Conservation (phyloP, 768 basidiomycete genomes). For the Sporobolomyces phaffii region DNA sequence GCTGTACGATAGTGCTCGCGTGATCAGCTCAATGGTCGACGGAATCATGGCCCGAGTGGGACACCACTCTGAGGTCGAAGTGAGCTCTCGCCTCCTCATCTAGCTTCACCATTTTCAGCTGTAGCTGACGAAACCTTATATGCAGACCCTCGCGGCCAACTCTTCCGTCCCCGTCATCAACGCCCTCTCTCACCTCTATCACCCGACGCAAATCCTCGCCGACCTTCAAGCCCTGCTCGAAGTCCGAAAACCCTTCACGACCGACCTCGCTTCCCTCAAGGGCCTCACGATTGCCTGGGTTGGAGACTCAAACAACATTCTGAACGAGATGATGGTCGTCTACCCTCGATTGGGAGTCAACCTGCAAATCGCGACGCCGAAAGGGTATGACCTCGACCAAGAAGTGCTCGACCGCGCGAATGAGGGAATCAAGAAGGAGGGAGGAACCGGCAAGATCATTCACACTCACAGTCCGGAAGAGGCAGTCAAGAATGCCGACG, state of each 20-base stretch:
- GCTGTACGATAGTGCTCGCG: conserved; percentile 71
- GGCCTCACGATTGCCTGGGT: conserved; percentile 87
- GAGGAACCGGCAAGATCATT: conserved; percentile 35
- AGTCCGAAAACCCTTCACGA: conserved; percentile 41
- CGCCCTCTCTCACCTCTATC: conserved; percentile 90
- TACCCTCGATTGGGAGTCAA: conserved; percentile 85
- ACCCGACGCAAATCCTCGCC: conserved; percentile 91
- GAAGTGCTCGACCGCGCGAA: conserved; percentile 76
- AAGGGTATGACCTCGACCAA: conserved; percentile 50
- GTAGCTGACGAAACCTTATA: background rate
- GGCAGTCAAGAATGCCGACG: conserved; percentile 80
- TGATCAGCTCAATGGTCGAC: conserved; percentile 90
- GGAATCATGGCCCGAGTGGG: conserved; percentile 96
- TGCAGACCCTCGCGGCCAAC: conserved; percentile 80
- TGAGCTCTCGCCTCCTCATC: conserved; percentile 42
- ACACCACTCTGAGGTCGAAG: conserved; percentile 86
- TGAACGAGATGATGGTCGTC: conserved; percentile 95
- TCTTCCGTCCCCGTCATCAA: conserved; percentile 93
- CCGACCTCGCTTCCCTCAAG: conserved; percentile 51
- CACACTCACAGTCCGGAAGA: conserved; percentile 56
- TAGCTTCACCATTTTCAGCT: background rate
- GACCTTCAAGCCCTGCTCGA: conserved; percentile 87
- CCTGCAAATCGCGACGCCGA: conserved; percentile 75
- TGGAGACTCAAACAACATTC: conserved; percentile 88
- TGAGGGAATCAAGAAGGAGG: conserved; percentile 46